These are phyloP conservation scores for Rugosomyces carneus DNA, from an alignment of 1,284 basidiomycete genomes.

Conservation along the genomic window DNA sequence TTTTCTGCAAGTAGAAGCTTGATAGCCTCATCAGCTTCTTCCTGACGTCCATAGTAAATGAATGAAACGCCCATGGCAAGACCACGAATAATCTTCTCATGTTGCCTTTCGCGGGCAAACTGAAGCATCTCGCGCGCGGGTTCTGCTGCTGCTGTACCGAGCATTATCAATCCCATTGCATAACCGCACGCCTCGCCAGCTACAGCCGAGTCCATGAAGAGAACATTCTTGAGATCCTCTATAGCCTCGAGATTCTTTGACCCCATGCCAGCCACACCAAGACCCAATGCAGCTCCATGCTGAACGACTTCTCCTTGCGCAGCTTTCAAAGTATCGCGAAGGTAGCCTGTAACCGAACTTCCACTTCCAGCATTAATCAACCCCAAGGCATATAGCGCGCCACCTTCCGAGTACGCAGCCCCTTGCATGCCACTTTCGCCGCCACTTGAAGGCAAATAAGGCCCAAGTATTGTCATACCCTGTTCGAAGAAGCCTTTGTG, in stretches of 20 bases:
- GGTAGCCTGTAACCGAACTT: constrained; percentile 67
- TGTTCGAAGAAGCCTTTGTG: constrained; percentile 94
- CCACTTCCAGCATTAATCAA: constrained; percentile 89
- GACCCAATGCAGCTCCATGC: constrained; percentile 90
- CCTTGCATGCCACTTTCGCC: constrained; percentile 68
- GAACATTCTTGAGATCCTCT: constrained; percentile 81
- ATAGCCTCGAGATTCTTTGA: constrained; percentile 85
- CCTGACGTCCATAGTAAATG: constrained; percentile 86
- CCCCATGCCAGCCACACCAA: constrained; percentile 91
- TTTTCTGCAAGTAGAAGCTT: constrained; percentile 78
- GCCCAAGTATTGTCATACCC: constrained; percentile 88
- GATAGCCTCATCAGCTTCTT: constrained; percentile 79
- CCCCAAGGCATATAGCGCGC: constrained; percentile 90
- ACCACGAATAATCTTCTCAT: constrained; percentile 97
- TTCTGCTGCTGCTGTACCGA: constrained; percentile 77
- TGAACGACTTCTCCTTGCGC: constrained; percentile 83
- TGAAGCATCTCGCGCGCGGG: constrained; percentile 89
- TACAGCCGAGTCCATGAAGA: constrained; percentile 91
- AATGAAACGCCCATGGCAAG: constrained; percentile 88
- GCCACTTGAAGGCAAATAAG: constrained; percentile 80
- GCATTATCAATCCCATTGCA: constrained; percentile 95
- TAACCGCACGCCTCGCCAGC: constrained; percentile 93
- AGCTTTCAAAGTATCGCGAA: constrained; percentile 71
- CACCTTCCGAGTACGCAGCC: constrained; percentile 87
- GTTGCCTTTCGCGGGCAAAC: constrained; percentile 93